phyloP scores from a whole-genome alignment of 2,329 filamentous ascomycete genomes.

The Colletotrichum sidae region DNA sequence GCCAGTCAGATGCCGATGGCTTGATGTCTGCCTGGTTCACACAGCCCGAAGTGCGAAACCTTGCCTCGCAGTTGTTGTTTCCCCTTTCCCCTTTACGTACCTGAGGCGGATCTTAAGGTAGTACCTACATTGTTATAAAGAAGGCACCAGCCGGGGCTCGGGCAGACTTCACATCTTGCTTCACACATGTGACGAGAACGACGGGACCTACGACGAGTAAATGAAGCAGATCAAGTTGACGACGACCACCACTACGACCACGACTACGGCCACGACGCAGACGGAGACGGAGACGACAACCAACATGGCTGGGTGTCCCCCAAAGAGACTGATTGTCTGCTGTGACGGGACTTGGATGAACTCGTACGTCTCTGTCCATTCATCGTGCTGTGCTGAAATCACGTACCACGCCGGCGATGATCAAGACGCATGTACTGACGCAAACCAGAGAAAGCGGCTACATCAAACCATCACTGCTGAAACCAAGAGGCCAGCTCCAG shows the following conservation, averaged over 20 bases:
- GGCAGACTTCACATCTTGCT: slow-evolving; percentile 7
- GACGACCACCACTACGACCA: no score
- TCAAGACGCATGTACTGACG: slow-evolving; percentile 12
- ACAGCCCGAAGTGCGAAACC: no score
- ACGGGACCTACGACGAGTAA: not conserved
- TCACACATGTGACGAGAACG: slow-evolving; percentile 2
- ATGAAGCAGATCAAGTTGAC: no score
- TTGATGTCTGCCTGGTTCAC: no score
- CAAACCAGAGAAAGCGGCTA: slow-evolving; percentile 57
- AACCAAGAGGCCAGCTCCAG: slow-evolving; percentile 55
- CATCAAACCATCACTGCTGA: slow-evolving; percentile 51
- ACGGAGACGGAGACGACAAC: no score
- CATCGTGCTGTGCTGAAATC: slow-evolving; percentile 9
- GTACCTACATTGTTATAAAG: slow-evolving; percentile 20
- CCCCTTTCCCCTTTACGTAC: no score
- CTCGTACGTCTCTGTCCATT: slow-evolving; percentile 43
- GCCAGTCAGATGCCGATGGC: no score
- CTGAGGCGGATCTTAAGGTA: not conserved
- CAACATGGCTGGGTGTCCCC: slow-evolving; percentile 12
- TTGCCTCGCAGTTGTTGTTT: not conserved
- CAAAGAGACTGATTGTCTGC: slow-evolving; percentile 62
- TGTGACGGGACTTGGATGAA: slow-evolving; percentile 69
- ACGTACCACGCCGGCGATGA: not conserved
- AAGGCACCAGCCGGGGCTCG: slow-evolving; percentile 19
- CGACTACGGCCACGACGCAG: no score